These are phyloP conservation scores for Vitis hybrid DNA, from an alignment of 177 flowering plant species.

Conservation along the genomic window DNA sequence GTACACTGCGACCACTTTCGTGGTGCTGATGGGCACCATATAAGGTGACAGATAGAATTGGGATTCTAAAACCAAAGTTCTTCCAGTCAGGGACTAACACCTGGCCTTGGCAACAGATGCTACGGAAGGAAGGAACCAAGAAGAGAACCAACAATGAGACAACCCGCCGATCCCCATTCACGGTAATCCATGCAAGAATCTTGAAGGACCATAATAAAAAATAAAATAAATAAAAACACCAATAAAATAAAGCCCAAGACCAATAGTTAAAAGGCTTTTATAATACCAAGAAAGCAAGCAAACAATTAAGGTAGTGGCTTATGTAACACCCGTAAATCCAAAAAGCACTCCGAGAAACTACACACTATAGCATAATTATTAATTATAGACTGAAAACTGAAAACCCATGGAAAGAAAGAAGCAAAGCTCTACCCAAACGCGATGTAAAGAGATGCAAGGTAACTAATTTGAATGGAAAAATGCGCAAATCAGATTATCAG, in stretches of 20 bases:
- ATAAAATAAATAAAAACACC: conserved; percentile 16
- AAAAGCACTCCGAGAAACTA: not conserved
- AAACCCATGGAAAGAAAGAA: not conserved
- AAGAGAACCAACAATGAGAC: conserved; percentile 45
- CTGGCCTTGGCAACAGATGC: conserved; percentile 34
- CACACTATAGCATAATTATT: not conserved
- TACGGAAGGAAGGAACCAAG: conserved; percentile 36
- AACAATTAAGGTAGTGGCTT: conserved; percentile 8
- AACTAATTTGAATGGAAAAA: not conserved
- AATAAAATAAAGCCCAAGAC: conserved; percentile 14
- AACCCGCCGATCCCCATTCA: conserved; percentile 38
- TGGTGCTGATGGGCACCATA: conserved; percentile 7
- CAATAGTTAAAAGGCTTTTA: conserved; percentile 13
- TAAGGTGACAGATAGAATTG: not conserved
- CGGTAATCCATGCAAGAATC: conserved; percentile 46
- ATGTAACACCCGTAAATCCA: conserved; percentile 19
- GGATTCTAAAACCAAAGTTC: conserved; percentile 17
- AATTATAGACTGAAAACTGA: not conserved
- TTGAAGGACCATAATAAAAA: conserved; percentile 6
- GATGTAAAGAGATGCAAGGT: not conserved
- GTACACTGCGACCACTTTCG: not conserved
- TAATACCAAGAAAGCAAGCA: conserved; percentile 24
- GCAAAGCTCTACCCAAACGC: not conserved
- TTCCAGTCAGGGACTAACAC: conserved; percentile 30
- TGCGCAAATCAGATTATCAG: not conserved